Evolutionary conservation across 2,329 filamentous ascomycete species (phyloP).

Genomic region (Diplocarpon mali): DNA sequence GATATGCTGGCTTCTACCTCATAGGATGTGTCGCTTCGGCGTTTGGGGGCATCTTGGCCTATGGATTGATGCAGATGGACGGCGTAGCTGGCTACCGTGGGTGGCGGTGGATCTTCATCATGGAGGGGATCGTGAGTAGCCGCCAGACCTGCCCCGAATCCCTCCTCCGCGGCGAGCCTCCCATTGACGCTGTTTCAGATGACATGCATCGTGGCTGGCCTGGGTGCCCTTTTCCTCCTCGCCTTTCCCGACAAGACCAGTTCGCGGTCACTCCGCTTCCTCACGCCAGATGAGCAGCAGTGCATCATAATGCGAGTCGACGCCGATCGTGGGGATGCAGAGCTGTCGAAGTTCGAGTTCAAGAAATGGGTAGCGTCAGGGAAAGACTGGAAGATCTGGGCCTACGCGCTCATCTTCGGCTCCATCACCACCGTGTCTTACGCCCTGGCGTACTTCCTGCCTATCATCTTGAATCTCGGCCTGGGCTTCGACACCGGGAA

Average conservation of each 20-base stretch:
- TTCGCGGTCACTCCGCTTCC: conserved; percentile 3
- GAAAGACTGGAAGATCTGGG: conserved; percentile 49
- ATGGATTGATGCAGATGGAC: conserved; percentile 41
- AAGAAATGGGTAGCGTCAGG: conserved; percentile 35
- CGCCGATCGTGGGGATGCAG: conserved; percentile 43
- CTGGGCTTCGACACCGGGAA: conserved; percentile 41
- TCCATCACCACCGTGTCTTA: conserved; percentile 63
- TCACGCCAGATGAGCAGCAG: not conserved
- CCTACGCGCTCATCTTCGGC: conserved; percentile 48
- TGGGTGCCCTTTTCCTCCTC: not conserved
- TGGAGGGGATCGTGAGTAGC: conserved; percentile 23
- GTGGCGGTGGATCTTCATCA: conserved; percentile 35
- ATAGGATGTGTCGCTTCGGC: conserved; percentile 55
- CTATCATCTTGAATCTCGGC: conserved; percentile 47
- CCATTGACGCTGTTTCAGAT: not conserved
- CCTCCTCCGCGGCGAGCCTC: not conserved
- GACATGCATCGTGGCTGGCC: conserved; percentile 20
- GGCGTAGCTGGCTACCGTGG: conserved; percentile 19
- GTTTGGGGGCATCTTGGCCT: conserved; percentile 58
- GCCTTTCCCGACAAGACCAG: conserved; percentile 1
- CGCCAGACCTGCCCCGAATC: not conserved
- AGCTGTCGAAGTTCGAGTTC: conserved; percentile 8
- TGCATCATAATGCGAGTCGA: conserved; percentile 40
- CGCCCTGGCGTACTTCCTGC: conserved; percentile 67
- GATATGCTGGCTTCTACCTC: conserved; percentile 59